Conservation (phyloP, 192 early-diverging fungal genomes). For the Podila epigama region DNA sequence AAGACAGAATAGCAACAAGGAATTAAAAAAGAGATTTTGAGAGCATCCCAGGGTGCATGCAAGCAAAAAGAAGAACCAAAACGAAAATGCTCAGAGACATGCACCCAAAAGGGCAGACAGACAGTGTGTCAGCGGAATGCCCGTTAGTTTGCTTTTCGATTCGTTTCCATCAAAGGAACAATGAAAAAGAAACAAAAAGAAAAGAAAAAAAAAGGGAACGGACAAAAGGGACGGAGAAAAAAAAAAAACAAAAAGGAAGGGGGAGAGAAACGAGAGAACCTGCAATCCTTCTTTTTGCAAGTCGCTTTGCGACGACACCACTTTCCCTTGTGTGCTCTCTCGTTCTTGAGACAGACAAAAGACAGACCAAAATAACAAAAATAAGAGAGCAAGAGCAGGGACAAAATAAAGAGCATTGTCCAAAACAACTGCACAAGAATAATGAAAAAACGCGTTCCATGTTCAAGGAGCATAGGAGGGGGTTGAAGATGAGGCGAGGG, state of each 20-base stretch:
- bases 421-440: neutral
- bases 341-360: neutral
- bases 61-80: neutral
- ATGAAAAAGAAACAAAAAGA: neutral
- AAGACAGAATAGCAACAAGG: neutral
- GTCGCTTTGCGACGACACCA: neutral
- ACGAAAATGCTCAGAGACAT: slow-evolving; percentile 2
- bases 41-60: too few relatives aligned
- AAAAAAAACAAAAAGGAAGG: neutral
- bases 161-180: neutral
- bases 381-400: slow-evolving; percentile 1
- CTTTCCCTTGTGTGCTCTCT: neutral
- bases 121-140: neutral
- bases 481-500: too few relatives aligned
- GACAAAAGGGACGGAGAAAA: neutral
- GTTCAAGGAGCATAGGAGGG: neutral
- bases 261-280: neutral
- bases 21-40: slow-evolving; percentile 15
- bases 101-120: neutral
- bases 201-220: neutral
- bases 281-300: neutral
- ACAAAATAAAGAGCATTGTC: neutral
- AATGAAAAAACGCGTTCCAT: neutral
- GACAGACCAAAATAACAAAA: slow-evolving; percentile 2
- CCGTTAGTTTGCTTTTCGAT: neutral